These are phyloP conservation scores for Chlorella sp. DNA, from an alignment of 139 green algal genomes.

Conservation along the genomic window DNA sequence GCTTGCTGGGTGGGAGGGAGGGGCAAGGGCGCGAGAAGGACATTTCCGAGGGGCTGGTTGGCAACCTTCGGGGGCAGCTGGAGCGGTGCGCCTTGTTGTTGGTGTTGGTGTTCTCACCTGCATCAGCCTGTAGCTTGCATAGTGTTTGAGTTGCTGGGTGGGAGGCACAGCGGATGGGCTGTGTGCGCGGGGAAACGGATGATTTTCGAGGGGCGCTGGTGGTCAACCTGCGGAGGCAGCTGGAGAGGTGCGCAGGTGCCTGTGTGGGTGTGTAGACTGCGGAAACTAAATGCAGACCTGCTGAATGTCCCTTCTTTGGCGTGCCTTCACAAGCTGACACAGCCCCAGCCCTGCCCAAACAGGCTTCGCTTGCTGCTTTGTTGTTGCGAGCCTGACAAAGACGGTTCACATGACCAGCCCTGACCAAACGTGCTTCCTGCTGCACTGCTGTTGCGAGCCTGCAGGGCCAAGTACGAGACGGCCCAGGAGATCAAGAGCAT, in stretches of 20 bases:
- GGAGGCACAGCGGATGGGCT: too few species aligned
- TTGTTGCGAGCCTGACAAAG: too few species aligned
- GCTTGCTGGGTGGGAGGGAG: background rate
- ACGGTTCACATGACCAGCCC: background rate
- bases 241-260: background rate
- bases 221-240: background rate
- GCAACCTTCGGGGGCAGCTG: slow-evolving; percentile 1
- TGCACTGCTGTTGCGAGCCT: background rate
- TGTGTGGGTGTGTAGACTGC: too few species aligned
- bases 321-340: too few species aligned
- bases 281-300: too few species aligned
- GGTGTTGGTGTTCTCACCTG: background rate
- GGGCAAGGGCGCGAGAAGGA: background rate
- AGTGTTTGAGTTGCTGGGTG: too few species aligned
- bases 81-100: background rate
- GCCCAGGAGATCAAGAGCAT: background rate
- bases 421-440: background rate
- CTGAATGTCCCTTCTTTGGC: too few species aligned
- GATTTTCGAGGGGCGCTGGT: background rate
- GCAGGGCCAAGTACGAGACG: background rate
- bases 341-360: too few species aligned
- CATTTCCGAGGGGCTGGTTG: background rate
- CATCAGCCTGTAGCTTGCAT: background rate
- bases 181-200: too few species aligned
- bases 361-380: too few species aligned